These are phyloP conservation scores for Heterobasidion parviporum DNA, from an alignment of 1,284 basidiomycete species.

Conservation along the genomic window DNA sequence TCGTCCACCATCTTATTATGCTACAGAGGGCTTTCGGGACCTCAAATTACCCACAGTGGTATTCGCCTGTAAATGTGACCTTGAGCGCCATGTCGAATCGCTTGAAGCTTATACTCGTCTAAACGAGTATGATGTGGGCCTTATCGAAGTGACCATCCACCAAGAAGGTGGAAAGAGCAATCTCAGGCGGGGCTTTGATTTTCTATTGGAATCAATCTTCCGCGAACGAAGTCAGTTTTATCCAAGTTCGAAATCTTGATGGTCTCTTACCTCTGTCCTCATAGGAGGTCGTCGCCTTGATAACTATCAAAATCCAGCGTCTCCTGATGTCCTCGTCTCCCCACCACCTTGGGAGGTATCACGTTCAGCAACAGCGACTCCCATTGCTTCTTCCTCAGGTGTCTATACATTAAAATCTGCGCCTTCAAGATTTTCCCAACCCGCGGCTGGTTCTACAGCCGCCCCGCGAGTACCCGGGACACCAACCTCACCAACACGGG, in stretches of 20 bases:
- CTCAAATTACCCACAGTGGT: conserved; percentile 55
- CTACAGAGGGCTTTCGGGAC: conserved; percentile 44
- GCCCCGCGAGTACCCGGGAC: conserved; percentile 12
- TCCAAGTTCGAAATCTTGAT: conserved; percentile 6
- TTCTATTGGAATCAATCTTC: conserved; percentile 51
- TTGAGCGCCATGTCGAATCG: conserved; percentile 48
- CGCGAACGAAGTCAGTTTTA: conserved; percentile 41
- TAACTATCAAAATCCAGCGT: conserved; percentile 60
- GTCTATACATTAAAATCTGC: conserved; percentile 16
- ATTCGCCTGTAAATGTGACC: conserved; percentile 70
- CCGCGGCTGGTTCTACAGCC: conserved; percentile 11
- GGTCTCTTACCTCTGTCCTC: conserved; percentile 1
- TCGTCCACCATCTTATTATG: conserved; percentile 8
- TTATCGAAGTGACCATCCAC: conserved; percentile 52
- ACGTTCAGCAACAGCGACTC: conserved; percentile 37
- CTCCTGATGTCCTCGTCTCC: conserved; percentile 48
- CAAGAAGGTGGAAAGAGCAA: conserved; percentile 48
- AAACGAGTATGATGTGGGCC: conserved; percentile 52
- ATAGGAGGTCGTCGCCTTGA: conserved; percentile 25
- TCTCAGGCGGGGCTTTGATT: conserved; percentile 60
- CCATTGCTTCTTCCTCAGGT: conserved; percentile 34
- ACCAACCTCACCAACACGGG: conserved; percentile 36
- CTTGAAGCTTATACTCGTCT: conserved; percentile 39
- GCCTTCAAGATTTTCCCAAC: conserved; percentile 22
- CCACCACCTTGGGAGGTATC: conserved; percentile 47